Evolutionary conservation across 768 basidiomycete species (phyloP), one percentile per base, ranked within the genome.

Genomic region (Rhodotorula graminis): DNA sequence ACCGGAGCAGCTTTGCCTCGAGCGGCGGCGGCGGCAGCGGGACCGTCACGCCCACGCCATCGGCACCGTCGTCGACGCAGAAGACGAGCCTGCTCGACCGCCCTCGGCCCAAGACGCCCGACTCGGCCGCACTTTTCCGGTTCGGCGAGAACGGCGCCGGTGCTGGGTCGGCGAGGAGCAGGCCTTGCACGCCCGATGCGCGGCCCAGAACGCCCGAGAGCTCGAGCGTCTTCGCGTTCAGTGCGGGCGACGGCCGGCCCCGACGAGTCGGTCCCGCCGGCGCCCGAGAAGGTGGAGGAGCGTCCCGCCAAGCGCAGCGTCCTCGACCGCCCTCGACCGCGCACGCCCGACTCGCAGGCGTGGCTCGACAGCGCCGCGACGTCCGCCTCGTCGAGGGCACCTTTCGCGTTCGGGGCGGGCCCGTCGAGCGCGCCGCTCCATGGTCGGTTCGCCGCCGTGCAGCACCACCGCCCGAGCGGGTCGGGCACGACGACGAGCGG

Each of bases 311-410:
- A 49, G 49, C 42, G 14, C 40, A 49, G 64, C 64, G 53, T 65
- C n/a, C 49, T 59, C 27, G 65, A 71, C 27, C 70, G 61, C 8
- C 61, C 70, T 52, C 60, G 70, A 27, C 65, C 73, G 0, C 61
- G 65, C 14, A 74, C 73, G 57, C 73, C 73, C 18, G 73, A 74
- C 33, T 33, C 69, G 42, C 61, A 61, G 53, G 58, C 52, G 6
- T 59, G 58, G 58, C 40, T 59, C 33, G 33, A 59, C 58, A 23
- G 40, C 10, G 37, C 40, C 1, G 12, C 11, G 14, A 29, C 53
- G 0, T 10, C 27, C 2, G 12, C 12, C 16, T 27, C 53, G n/a
- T 16, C 53, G 27, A 55, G 15, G 27, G 7, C 53, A 15, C 29
- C 50, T 11, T 52, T 52, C 27, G 50, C 50, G 50, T 52, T 27